Conservation (phyloP, 179 eudicot species). For the Pouteria campechiana region DNA sequence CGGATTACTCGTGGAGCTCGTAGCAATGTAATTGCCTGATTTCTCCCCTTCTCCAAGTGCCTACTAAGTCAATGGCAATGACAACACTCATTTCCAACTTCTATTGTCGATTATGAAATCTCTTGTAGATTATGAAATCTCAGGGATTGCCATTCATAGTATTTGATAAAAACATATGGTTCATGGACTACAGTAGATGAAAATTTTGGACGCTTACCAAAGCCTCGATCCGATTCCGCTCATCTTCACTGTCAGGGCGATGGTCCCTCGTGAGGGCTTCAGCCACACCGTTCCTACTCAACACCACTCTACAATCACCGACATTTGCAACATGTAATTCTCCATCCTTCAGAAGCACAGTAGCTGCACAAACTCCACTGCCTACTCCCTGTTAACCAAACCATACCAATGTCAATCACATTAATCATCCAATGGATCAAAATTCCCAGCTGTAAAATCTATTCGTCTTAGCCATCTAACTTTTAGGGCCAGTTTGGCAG, state of each 20-base stretch:
- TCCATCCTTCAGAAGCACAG: conserved; percentile 31
- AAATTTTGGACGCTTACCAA: conserved; percentile 22
- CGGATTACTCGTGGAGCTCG: not conserved
- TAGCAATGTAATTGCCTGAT: no score
- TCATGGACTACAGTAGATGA: no score
- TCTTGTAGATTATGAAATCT: no score
- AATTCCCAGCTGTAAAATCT: no score
- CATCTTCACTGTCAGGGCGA: conserved; percentile 33
- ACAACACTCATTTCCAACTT: not conserved
- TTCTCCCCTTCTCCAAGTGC: no score
- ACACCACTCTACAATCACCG: conserved; percentile 50
- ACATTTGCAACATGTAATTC: conserved; percentile 33
- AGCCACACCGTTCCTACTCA: conserved; percentile 33
- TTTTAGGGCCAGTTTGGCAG: no score
- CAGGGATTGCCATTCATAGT: no score
- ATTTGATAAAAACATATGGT: no score
- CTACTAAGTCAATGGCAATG: not conserved
- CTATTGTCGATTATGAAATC: no score
- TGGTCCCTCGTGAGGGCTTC: conserved; percentile 33
- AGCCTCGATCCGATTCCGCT: conserved; percentile 33
- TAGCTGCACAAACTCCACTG: conserved; percentile 52
- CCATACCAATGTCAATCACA: not conserved
- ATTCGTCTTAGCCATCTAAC: no score
- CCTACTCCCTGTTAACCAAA: conserved; percentile 29
- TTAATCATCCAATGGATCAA: no score